Conservation (phyloP, 371 early-diverging fungal species). For the Fennellomyces sp. region DNA sequence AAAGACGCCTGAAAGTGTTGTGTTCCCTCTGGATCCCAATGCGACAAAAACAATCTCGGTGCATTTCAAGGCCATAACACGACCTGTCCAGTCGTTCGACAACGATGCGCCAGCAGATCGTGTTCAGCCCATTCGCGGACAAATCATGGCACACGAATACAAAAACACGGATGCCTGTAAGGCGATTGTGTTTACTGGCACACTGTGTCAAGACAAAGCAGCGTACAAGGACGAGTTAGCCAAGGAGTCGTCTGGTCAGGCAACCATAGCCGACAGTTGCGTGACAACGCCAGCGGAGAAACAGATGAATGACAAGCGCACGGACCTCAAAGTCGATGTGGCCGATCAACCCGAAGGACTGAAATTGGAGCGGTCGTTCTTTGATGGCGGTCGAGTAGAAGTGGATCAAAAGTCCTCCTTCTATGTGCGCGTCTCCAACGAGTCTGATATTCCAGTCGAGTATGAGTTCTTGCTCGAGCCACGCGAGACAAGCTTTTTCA, state of each 20-base stretch:
- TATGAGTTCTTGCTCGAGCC: conserved; percentile 33
- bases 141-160: conserved; percentile 84
- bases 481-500: conserved; percentile 29
- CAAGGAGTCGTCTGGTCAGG: conserved; percentile 12
- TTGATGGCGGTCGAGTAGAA: conserved; percentile 66
- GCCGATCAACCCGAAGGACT: conserved; percentile 28
- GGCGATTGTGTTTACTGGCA: conserved; percentile 63
- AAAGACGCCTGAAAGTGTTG: conserved; percentile 72
- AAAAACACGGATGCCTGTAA: conserved; percentile 91
- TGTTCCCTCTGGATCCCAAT: conserved; percentile 75
- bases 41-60: conserved; percentile 72
- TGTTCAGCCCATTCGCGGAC: conserved; percentile 42
- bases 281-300: background rate
- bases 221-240: conserved; percentile 39
- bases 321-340: background rate
- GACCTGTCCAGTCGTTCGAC: conserved; percentile 22
- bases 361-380: conserved; percentile 46
- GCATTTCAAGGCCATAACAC: conserved; percentile 52
- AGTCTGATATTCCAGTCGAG: conserved; percentile 34
- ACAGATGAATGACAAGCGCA: background rate
- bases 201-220: conserved; percentile 46
- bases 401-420: conserved; percentile 55
- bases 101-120: background rate
- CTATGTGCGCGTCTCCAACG: conserved; percentile 64
- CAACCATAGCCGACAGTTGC: background rate